Conservation (phyloP, 116 monocot genomes). For the Thalassia testudinum region DNA sequence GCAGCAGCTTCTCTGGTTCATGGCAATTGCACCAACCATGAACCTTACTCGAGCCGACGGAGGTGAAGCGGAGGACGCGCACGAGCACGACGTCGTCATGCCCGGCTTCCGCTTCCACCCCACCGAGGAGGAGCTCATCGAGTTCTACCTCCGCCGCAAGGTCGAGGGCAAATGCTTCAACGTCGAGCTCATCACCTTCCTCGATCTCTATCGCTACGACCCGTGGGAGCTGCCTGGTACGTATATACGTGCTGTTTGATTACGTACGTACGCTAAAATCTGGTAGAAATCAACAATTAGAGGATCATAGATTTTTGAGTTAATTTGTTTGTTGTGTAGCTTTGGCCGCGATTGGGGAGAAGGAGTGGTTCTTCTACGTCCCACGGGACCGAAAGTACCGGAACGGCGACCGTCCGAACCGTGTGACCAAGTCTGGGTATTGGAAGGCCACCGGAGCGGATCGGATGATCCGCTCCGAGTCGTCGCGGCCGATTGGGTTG, state of each 20-base stretch:
- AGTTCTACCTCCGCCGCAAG: slow-evolving; percentile 63
- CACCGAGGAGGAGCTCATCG: slow-evolving; percentile 64
- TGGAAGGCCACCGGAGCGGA: slow-evolving; percentile 74
- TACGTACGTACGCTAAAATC: neutral
- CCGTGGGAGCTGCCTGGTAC: slow-evolving; percentile 68
- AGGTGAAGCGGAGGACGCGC: slow-evolving; percentile 21
- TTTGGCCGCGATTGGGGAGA: slow-evolving; percentile 52
- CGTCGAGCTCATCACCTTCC: slow-evolving; percentile 58
- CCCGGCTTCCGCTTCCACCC: slow-evolving; percentile 71
- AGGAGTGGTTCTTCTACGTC: slow-evolving; percentile 73
- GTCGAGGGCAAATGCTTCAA: slow-evolving; percentile 59
- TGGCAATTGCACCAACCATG: slow-evolving; percentile 16
- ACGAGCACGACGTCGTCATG: slow-evolving; percentile 59
- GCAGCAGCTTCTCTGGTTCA: neutral
- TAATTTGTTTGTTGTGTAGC: slow-evolving; percentile 9
- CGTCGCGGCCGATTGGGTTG: slow-evolving; percentile 32
- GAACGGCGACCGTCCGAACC: slow-evolving; percentile 52
- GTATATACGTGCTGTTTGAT: neutral
- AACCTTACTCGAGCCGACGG: slow-evolving; percentile 3
- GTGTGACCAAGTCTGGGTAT: slow-evolving; percentile 54
- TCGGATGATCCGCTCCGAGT: slow-evolving; percentile 41
- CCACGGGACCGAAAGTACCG: slow-evolving; percentile 54
- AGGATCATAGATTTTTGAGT: neutral
- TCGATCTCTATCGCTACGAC: slow-evolving; percentile 68
- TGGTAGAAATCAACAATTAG: neutral